Evolutionary conservation across 768 basidiomycete genomes (phyloP).

Genomic region (Candolleomyces aberdarensis): DNA sequence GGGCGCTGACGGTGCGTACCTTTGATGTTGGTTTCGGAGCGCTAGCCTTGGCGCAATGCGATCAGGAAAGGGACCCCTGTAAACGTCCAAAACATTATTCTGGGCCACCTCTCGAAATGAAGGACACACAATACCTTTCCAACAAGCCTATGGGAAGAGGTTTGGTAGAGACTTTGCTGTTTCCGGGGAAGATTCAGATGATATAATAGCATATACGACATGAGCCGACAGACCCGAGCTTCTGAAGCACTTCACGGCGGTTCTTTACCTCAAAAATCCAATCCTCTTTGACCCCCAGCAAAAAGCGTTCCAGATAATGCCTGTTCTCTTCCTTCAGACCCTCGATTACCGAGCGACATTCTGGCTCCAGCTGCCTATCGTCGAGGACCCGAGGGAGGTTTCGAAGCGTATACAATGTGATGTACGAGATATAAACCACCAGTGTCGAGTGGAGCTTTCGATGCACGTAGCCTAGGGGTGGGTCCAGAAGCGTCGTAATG

Average conservation of each 20-base stretch:
- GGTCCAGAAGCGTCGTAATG: neutral
- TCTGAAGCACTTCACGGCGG: neutral
- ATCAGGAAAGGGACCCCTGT: neutral
- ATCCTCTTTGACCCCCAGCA: neutral
- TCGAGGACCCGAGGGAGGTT: constrained; percentile 8
- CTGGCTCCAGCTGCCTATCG: neutral
- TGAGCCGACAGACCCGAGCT: neutral
- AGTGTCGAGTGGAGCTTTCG: neutral
- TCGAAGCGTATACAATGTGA: constrained; percentile 10
- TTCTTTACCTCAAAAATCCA: neutral
- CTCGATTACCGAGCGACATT: constrained; percentile 5
- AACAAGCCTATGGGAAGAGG: neutral
- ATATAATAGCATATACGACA: neutral
- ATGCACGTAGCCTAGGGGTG: neutral
- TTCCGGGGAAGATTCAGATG: neutral
- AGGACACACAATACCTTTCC: neutral
- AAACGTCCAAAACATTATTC: too few species aligned
- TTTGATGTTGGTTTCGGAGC: neutral
- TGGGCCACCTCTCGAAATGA: too few species aligned
- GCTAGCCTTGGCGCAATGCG: neutral
- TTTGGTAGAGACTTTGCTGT: neutral
- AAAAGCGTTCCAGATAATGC: constrained; percentile 6
- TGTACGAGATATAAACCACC: neutral
- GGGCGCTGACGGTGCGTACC: too few species aligned
- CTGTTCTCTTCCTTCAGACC: constrained; percentile 12